A percentile compares a stretch with the other conserved stretches of the same genome.
These are phyloP conservation scores for Microthyrium microscopicum DNA, from an alignment of 2,329 filamentous ascomycete species.

Conservation along the genomic window DNA sequence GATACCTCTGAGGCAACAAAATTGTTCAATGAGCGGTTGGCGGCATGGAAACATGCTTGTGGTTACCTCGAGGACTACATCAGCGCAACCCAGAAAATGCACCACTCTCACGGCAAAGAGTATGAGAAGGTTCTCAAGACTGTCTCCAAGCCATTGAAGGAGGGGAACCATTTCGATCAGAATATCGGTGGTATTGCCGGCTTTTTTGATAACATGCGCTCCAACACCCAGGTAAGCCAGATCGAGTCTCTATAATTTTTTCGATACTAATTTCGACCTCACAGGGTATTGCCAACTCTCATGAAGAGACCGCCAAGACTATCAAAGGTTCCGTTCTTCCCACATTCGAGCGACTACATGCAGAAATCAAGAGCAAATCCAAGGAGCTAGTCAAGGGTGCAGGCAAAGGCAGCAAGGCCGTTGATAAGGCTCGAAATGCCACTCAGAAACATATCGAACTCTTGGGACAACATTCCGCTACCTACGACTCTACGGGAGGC, in stretches of 20 bases:
- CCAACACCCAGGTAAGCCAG: slow-evolving; percentile 59
- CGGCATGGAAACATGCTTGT: slow-evolving; percentile 91
- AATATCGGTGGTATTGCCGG: slow-evolving; percentile 72
- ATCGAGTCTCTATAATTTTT: background rate
- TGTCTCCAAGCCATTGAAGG: slow-evolving; percentile 68
- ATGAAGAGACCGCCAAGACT: slow-evolving; percentile 79
- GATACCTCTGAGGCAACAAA: no score
- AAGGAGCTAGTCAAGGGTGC: slow-evolving; percentile 77
- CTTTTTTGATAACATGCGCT: slow-evolving; percentile 84
- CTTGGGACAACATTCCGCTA: slow-evolving; percentile 68
- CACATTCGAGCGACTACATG: slow-evolving; percentile 76
- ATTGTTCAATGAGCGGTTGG: slow-evolving; percentile 71
- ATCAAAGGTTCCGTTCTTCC: slow-evolving; percentile 76
- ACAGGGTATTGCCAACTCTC: slow-evolving; percentile 70
- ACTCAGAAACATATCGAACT: slow-evolving; percentile 96
- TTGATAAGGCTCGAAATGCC: slow-evolving; percentile 69
- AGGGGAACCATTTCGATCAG: slow-evolving; percentile 88
- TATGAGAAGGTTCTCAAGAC: slow-evolving; percentile 92
- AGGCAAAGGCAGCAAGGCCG: slow-evolving; percentile 70
- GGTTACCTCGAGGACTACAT: slow-evolving; percentile 87
- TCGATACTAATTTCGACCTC: background rate
- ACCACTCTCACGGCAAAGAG: slow-evolving; percentile 76
- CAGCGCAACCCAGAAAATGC: slow-evolving; percentile 65
- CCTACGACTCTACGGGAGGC: slow-evolving; percentile 59
- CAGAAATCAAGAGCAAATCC: slow-evolving; percentile 90